Base-by-base conservation (phyloP, 2,329 filamentous ascomycete species). In the Penicillium sp. region DNA sequence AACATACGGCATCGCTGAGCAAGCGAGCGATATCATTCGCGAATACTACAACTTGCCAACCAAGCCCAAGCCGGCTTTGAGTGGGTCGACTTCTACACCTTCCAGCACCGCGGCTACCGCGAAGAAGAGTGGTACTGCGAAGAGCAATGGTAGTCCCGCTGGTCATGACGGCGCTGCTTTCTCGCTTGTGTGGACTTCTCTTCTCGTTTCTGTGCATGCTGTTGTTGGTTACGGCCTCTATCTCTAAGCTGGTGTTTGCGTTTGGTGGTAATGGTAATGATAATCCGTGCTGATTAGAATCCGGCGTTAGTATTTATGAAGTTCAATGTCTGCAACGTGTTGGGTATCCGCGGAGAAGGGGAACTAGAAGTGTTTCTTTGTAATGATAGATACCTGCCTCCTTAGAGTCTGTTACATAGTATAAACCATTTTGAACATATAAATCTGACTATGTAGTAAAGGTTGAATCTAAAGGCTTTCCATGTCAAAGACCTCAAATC, bases 1-100 rank as follows among this genome's bases (percentile, higher is more conserved):
- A 15, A 74, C 72, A 13, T 74, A 73, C 36, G 72, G 70, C 0
- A 33, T 74, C 12, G 71, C 72, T 4, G 72, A 74, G 49, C 66
- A 51, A 29, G 53, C 53, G 5, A 55, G 53, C n/a, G 41, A 42
- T 17, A 55, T 55, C 23, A 55, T 55, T 51, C 53, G 39, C 21
- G 5, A 23, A n/a, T 51, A 44, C 15, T 29, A 55, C n/a, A 42
- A 51, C 6, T 17, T 13, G n/a, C 15, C 31, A 6, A 15, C 47
- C 1, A 8, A 15, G 8, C 23, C 38, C 4, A 13, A 23, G 21
- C n/a, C 39, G 2, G 53, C 53, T 13, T 38, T 55, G 6, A 38
- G 47, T 15, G 17, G 25, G 5, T 36, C 53, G 8, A 29, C 8
- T 21, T 5, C 43, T 2, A 36, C 50, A 9, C 0, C 38, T 36